Evolutionary conservation across 2,329 filamentous ascomycete species (phyloP).

Genomic region (Onygenales sp.): DNA sequence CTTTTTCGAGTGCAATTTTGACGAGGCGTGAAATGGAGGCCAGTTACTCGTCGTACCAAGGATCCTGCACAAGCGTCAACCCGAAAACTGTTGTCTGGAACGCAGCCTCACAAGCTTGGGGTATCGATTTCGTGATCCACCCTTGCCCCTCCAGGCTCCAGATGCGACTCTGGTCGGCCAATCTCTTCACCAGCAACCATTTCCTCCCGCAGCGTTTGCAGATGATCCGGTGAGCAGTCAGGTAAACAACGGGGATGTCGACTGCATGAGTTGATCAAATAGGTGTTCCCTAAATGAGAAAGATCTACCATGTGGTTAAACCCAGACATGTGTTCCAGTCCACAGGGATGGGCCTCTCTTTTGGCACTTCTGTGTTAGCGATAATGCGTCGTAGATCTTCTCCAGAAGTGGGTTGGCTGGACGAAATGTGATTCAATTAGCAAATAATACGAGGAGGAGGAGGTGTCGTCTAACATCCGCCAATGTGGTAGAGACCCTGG

Average conservation of each 20-base stretch:
- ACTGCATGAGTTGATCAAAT: not conserved
- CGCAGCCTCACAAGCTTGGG: not conserved
- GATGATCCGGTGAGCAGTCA: not conserved
- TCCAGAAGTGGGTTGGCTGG: not conserved
- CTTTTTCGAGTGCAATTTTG: no score
- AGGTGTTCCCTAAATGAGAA: not conserved
- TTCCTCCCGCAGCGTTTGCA: not conserved
- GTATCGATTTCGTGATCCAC: not conserved
- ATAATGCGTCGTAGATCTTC: not conserved
- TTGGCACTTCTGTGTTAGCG: not conserved
- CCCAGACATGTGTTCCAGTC: not conserved
- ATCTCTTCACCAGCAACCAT: not conserved
- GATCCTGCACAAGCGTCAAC: no score
- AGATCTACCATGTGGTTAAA: not conserved
- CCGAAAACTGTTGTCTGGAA: not conserved
- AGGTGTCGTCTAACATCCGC: not conserved
- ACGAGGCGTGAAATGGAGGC: no score
- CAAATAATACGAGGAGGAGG: not conserved
- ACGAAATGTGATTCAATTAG: no score
- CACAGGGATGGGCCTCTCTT: not conserved
- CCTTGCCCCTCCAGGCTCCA: not conserved
- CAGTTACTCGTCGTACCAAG: no score
- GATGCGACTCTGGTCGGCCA: not conserved
- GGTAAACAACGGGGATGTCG: not conserved
- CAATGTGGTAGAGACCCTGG: not conserved